These are phyloP conservation scores for Fomitopsis schrenkii DNA, from an alignment of 1,284 basidiomycete genomes.

Conservation along the genomic window DNA sequence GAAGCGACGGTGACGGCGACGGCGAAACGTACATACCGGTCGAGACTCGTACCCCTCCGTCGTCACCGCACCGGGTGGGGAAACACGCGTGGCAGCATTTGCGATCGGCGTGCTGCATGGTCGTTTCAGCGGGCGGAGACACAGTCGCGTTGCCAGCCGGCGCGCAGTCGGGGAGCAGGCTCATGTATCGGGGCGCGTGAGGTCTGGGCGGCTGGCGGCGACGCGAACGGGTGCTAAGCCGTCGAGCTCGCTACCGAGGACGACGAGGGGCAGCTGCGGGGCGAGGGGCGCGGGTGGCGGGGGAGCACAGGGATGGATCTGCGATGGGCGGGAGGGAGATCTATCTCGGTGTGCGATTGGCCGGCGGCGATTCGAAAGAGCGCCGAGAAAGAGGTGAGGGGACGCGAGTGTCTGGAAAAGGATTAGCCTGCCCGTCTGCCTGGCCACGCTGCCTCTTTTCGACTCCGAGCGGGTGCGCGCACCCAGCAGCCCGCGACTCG, in stretches of 20 bases:
- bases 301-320: not conserved
- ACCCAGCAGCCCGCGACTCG: not conserved
- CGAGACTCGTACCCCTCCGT: not conserved
- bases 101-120: not conserved
- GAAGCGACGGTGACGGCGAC: not conserved
- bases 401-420: not conserved
- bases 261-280: not conserved
- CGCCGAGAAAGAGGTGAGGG: not conserved
- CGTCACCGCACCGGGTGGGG: not conserved
- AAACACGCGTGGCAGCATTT: not conserved
- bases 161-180: not conserved
- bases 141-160: not conserved
- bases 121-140: not conserved
- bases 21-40: not conserved
- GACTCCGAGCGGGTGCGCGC: not conserved
- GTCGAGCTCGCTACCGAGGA: not conserved
- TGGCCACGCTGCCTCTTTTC: not conserved
- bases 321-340: not conserved
- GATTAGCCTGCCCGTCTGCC: not conserved
- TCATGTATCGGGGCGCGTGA: not conserved
- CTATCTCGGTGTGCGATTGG: not conserved
- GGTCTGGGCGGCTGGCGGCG: not conserved
- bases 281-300: not conserved
- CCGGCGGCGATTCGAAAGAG: not conserved
- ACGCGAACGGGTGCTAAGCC: not conserved